Conservation (phyloP, 2,329 filamentous ascomycete genomes). For the Corniculantispora saksenae region DNA sequence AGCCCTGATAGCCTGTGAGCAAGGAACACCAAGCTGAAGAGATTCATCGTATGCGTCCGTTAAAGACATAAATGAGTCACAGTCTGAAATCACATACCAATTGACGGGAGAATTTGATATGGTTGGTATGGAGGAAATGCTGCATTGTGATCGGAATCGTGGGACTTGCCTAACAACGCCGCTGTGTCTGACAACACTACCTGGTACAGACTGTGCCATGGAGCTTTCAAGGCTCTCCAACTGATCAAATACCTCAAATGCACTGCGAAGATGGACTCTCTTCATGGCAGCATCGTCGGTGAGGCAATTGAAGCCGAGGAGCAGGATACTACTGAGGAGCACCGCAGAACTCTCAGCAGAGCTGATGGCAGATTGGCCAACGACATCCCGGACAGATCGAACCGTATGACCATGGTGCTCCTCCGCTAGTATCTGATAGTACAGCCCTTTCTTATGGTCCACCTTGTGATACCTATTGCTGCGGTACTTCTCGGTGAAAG, state of each 20-base stretch:
- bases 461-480: neutral
- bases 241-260: neutral
- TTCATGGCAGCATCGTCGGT: neutral
- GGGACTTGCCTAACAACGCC: neutral
- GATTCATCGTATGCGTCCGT: too few species aligned
- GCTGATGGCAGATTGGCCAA: neutral
- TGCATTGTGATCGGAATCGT: too few species aligned
- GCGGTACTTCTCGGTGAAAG: neutral
- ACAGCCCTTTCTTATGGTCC: neutral
- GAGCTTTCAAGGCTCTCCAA: neutral
- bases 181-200: neutral
- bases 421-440: neutral
- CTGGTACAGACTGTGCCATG: neutral
- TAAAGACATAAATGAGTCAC: too few species aligned
- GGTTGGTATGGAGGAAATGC: too few species aligned
- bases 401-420: neutral
- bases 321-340: neutral
- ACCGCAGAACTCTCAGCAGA: neutral
- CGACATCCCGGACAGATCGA: neutral
- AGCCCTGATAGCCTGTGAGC: too few species aligned
- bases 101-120: too few species aligned
- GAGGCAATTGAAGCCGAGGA: neutral
- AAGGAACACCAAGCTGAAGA: too few species aligned
- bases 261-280: neutral
- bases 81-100: too few species aligned